These are phyloP conservation scores for Macrolepiota fuliginosa DNA, from an alignment of 768 basidiomycete genomes.

Conservation along the genomic window DNA sequence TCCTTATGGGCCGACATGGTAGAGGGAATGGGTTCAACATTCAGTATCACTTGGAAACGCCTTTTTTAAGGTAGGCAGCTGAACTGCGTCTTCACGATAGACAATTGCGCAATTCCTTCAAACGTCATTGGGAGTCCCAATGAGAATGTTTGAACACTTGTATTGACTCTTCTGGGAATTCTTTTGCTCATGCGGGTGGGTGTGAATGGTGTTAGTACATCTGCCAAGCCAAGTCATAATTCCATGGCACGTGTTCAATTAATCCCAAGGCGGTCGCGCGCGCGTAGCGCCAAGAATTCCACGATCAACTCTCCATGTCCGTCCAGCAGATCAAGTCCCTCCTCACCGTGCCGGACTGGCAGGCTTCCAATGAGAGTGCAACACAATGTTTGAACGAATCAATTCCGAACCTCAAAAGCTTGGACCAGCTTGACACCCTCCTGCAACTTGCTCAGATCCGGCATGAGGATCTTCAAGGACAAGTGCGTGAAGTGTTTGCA, in stretches of 20 bases:
- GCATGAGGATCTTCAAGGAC: conserved; percentile 38
- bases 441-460: conserved; percentile 41
- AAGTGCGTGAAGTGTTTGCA: conserved; percentile 36
- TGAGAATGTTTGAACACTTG: neutral
- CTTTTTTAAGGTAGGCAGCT: neutral
- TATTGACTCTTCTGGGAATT: too few species aligned
- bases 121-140: neutral
- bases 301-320: conserved; percentile 21
- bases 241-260: neutral
- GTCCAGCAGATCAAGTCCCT: conserved; percentile 42
- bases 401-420: conserved; percentile 47
- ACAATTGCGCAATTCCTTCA: conserved; percentile 6
- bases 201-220: too few species aligned
- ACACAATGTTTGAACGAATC: conserved; percentile 40
- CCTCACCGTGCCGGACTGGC: conserved; percentile 44
- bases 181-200: too few species aligned
- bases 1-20: conserved; percentile 28
- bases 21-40: neutral
- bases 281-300: neutral
- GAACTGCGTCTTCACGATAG: conserved; percentile 5
- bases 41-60: neutral
- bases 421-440: conserved; percentile 42
- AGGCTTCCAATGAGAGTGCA: conserved; percentile 33
- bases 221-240: neutral
- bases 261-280: neutral